Base-by-base conservation (phyloP, 106 monocot genomes). In the Dioscorea alata region DNA sequence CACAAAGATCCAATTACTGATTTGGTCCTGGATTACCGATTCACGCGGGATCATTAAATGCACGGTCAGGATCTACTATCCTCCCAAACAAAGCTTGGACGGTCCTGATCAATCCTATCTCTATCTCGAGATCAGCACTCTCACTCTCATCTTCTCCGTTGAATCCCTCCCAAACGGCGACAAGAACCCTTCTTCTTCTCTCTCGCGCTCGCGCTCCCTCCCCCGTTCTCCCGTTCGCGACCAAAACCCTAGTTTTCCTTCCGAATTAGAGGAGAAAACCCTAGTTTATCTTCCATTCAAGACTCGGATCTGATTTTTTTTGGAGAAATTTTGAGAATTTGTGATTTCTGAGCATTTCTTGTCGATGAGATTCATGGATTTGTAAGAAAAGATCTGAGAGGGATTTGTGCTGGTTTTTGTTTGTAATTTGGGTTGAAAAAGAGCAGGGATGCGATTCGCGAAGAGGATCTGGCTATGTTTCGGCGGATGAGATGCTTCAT, bases 401-500 rank as follows among this genome's bases (percentile, higher is more conserved):
- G 21, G 22, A 23, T 15, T 23, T 42, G 6, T 3, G 42, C 5
- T 42, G 42, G 10, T 42, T 10, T 42, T 42, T 42, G 42, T 5
- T 3, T 42, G 5, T 42, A 42, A 42, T 8, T 42, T 42, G 42
- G 42, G 42, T 42, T 42, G 42, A 42, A 42, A 42, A 42, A 70
- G 48, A 24, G 68, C 63, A 82, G 75, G 76, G 75, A 83, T 88
- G 88, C 81, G 76, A 66, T 52, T 48, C 76, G 28, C 34, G 69
- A 60, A 54, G 42, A 33, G 35, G 50, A 51, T 59, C 32, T 34
- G 70, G 71, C 16, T 69, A 83, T 86, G 90, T 79, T 86, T 71
- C 86, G 70, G 73, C 52, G 75, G 73, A 33, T 83, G 70, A 73
- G 80, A 74, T 60, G 81, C 35, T 75, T 75, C 63, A 8, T 73